Conservation (phyloP, 495 filamentous ascomycete genomes). For the Staphylotrichum longicolle region DNA sequence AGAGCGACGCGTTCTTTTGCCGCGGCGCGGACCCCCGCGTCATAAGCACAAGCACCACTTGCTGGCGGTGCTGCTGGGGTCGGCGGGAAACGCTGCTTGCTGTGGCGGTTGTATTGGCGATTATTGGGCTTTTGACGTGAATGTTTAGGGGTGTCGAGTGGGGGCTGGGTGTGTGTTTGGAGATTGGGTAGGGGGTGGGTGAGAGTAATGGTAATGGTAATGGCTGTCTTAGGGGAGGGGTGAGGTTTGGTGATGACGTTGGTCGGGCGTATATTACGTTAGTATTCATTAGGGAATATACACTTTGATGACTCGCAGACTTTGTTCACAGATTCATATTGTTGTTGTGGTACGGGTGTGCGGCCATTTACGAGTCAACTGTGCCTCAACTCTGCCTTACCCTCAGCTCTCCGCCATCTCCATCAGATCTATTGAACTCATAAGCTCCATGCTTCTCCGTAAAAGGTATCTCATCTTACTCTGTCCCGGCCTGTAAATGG, state of each 20-base stretch:
- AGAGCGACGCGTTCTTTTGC: slow-evolving; percentile 9
- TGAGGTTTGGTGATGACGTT: too few relatives aligned
- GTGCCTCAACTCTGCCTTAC: too few relatives aligned
- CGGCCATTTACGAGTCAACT: too few relatives aligned
- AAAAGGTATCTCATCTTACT: too few relatives aligned
- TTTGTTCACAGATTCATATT: too few relatives aligned
- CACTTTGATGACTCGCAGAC: neutral
- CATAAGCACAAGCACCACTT: neutral
- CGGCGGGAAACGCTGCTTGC: neutral
- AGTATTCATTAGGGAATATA: slow-evolving; percentile 1
- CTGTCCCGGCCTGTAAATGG: too few relatives aligned
- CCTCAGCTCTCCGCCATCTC: too few relatives aligned
- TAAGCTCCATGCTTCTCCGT: too few relatives aligned
- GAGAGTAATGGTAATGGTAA: too few relatives aligned
- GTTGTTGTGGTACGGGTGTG: too few relatives aligned
- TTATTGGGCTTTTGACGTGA: neutral
- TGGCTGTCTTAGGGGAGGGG: too few relatives aligned
- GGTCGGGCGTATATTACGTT: neutral
- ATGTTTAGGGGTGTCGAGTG: neutral
- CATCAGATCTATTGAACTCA: too few relatives aligned
- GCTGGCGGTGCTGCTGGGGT: neutral
- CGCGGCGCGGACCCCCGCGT: neutral
- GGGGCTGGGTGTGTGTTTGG: neutral
- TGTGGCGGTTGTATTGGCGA: neutral
- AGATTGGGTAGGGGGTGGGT: neutral